These are phyloP conservation scores for Macrolepiota albuminosa DNA, from an alignment of 768 basidiomycete genomes.

Conservation along the genomic window DNA sequence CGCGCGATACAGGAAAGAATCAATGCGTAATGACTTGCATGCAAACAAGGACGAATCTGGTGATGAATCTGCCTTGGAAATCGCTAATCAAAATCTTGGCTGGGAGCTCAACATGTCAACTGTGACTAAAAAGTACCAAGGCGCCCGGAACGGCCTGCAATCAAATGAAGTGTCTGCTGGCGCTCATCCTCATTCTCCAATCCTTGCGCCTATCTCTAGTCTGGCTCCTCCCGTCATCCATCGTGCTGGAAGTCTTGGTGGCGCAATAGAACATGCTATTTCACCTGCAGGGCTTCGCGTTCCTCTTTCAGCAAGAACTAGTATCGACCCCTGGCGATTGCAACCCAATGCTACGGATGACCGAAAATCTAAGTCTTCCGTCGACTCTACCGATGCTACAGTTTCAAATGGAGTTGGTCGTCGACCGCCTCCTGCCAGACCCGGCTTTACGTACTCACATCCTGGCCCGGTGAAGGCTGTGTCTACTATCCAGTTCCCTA, in stretches of 20 bases:
- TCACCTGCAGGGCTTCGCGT: conserved; percentile 51
- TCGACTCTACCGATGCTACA: conserved; percentile 18
- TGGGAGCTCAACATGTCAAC: conserved; percentile 32
- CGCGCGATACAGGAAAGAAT: conserved; percentile 65
- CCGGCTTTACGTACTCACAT: conserved; percentile 33
- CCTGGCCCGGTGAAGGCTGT: conserved; percentile 6
- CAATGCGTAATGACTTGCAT: conserved; percentile 39
- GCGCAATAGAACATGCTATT: conserved; percentile 36
- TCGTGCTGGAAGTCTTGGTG: conserved; percentile 13
- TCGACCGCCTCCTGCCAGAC: conserved; percentile 29
- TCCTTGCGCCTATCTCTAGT: conserved; percentile 10
- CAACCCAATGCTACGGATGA: conserved; percentile 10
- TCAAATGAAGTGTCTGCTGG: conserved; percentile 11
- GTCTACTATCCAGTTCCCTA: conserved; percentile 17
- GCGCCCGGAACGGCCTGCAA: conserved; percentile 16
- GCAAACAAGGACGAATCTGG: conserved; percentile 35
- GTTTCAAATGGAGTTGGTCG: conserved; percentile 20
- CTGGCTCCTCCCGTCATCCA: conserved; percentile 18
- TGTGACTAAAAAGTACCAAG: conserved; percentile 26
- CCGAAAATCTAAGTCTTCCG: conserved; percentile 5
- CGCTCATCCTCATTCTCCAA: conserved; percentile 17
- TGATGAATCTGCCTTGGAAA: conserved; percentile 19
- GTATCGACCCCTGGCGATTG: conserved; percentile 20
- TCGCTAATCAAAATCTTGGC: conserved; percentile 30
- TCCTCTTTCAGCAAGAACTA: conserved; percentile 17